These are phyloP conservation scores for Nakataea oryzae DNA, from an alignment of 2,329 filamentous ascomycete species.

Conservation along the genomic window DNA sequence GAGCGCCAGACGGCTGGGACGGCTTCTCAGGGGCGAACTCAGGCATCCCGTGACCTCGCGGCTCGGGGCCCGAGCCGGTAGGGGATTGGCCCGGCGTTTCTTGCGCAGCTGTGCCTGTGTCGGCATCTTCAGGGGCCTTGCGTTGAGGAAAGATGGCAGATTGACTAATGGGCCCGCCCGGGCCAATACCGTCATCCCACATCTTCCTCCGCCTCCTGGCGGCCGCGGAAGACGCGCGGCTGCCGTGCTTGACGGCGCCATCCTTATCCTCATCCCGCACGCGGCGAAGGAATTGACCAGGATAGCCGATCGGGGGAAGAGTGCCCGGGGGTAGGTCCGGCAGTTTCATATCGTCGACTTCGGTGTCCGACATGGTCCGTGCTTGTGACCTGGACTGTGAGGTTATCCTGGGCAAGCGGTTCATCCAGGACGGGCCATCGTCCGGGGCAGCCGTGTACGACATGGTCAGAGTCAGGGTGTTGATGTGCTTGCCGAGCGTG, in stretches of 20 bases:
- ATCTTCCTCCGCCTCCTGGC: conserved; percentile 56
- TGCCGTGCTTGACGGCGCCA: conserved; percentile 37
- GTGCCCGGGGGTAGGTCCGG: conserved; percentile 57
- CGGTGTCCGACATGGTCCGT: conserved; percentile 70
- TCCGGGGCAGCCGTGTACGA: conserved; percentile 89
- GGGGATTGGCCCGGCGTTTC: conserved; percentile 4
- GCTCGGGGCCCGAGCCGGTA: background rate
- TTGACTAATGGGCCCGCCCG: conserved; percentile 79
- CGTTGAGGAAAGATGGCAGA: conserved; percentile 74
- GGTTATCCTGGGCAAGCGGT: conserved; percentile 65
- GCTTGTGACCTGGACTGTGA: conserved; percentile 69
- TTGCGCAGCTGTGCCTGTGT: background rate
- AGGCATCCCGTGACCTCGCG: conserved; percentile 2
- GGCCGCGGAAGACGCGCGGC: conserved; percentile 49
- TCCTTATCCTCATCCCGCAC: conserved; percentile 64
- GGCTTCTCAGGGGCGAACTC: background rate
- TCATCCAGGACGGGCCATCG: conserved; percentile 90
- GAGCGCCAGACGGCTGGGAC: background rate
- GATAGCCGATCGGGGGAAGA: conserved; percentile 59
- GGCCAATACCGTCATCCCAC: conserved; percentile 61
- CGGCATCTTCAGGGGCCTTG: conserved; percentile 2
- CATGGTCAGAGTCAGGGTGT: conserved; percentile 88
- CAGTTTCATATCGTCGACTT: conserved; percentile 53
- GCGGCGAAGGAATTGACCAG: conserved; percentile 70
- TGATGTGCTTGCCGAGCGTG: conserved; percentile 94